A percentile compares a stretch with the other conserved stretches of the same genome.
Evolutionary conservation across 2,329 filamentous ascomycete species (phyloP).

Genomic region (Sporothrix humicola): DNA sequence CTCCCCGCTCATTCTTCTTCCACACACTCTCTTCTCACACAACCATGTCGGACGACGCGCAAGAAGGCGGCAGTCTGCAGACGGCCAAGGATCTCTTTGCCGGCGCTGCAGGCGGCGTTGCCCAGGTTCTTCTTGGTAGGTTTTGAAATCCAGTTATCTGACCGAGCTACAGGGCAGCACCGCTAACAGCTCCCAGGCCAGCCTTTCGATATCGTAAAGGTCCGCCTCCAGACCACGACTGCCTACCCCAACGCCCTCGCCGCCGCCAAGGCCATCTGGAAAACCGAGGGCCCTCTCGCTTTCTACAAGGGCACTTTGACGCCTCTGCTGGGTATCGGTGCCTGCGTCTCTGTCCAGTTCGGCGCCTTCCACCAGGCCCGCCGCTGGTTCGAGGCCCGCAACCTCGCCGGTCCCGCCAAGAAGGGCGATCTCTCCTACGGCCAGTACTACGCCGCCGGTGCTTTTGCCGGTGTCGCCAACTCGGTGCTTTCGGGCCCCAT

Average conservation of each 20-base stretch:
- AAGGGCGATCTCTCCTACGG: constrained; percentile 69
- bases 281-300: constrained; percentile 82
- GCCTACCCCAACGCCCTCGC: constrained; percentile 81
- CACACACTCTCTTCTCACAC: neutral
- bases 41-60: constrained; percentile 32
- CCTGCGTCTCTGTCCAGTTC: constrained; percentile 98
- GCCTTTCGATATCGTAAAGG: constrained; percentile 92
- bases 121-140: constrained; percentile 87
- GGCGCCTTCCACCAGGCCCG: constrained; percentile 94
- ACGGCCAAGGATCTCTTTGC: constrained; percentile 89
- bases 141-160: neutral
- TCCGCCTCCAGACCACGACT: constrained; percentile 87
- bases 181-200: constrained; percentile 55
- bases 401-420: constrained; percentile 61
- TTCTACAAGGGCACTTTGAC: constrained; percentile 99
- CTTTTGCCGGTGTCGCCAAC: constrained; percentile 92
- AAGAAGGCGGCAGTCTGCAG: constrained; percentile 53
- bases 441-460: constrained; percentile 89
- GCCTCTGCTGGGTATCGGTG: constrained; percentile 91
- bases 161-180: neutral
- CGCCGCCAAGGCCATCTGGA: constrained; percentile 82
- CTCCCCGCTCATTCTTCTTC: neutral
- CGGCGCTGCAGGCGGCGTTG: constrained; percentile 88
- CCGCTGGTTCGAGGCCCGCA: constrained; percentile 79
- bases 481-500: constrained; percentile 87